Percentiles rank a stretch among this genome's conserved stretches.
Evolutionary conservation across 2,329 filamentous ascomycete species (phyloP).

Genomic region (Xylogone sp.): DNA sequence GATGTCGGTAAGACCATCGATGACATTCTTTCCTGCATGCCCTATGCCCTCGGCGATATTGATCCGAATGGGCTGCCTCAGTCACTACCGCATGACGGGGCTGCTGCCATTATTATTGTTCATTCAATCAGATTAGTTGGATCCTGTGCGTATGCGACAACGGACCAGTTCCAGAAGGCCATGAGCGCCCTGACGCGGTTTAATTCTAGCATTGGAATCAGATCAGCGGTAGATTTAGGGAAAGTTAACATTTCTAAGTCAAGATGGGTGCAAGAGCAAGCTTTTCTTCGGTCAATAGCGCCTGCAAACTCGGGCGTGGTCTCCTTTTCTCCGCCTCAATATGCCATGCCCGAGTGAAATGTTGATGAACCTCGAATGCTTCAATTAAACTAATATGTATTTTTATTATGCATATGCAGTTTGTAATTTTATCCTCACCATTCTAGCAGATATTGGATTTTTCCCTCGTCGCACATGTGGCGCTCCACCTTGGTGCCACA

Average conservation of each 20-base stretch:
- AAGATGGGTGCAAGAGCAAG: constrained; percentile 10
- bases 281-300: constrained; percentile 8
- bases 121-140: constrained; percentile 29
- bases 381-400: neutral
- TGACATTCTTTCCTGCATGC: constrained; percentile 28
- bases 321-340: neutral
- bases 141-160: constrained; percentile 25
- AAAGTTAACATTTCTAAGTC: constrained; percentile 2
- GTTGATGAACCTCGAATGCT: neutral
- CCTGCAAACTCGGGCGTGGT: neutral
- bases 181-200: constrained; percentile 21
- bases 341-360: neutral
- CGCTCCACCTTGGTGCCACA: neutral
- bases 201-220: constrained; percentile 26
- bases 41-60: constrained; percentile 29
- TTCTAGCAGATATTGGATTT: too few species aligned
- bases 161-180: constrained; percentile 19
- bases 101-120: constrained; percentile 27
- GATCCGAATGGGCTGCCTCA: constrained; percentile 15
- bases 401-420: neutral
- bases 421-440: too few species aligned
- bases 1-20: constrained; percentile 25
- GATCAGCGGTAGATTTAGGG: constrained; percentile 18
- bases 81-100: constrained; percentile 24
- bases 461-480: too few species aligned